Base-by-base conservation (phyloP, 1,139 yeast genomes). In the Zygoascus hellenicus region DNA sequence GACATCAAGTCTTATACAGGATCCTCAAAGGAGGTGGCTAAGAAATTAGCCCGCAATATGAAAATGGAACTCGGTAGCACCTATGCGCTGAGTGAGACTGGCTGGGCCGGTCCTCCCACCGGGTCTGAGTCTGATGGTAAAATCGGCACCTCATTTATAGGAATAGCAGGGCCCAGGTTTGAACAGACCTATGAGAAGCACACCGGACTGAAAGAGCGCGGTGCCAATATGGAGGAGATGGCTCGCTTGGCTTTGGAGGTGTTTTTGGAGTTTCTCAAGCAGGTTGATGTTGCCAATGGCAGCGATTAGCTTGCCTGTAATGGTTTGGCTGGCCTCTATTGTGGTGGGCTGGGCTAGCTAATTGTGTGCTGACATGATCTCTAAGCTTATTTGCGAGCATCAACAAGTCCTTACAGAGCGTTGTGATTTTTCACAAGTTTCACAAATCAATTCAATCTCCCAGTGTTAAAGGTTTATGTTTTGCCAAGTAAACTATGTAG, bases 61-160 rank as follows among this genome's bases (percentile, higher is more conserved):
- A 75, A 83, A 59, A 77, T 86, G 54, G 96, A 87, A 62, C 73
- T 86, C 53, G 95, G 95, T 0, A 80, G 89, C 6, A 83, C 90
- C 0, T 86, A 80, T 65, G 88, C 86, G 5, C 71, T 87, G 32
- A 81, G 90, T 0, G 96, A 87, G 61, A 83, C 95, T 0, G 96
- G 96, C 2, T 83, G 84, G 71, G 94, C 95, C 0, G 95, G 95
- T 0, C 94, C 94, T 10, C 71, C 81, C 70, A 50, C 37, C 29
- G 56, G 53, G 13, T 51, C 46, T 5, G 59, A 54, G 16, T 56
- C 57, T 15, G 52, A 49, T n/a, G 54, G 49, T 9, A 39, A 49
- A 31, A 78, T 80, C 1, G 95, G 95, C 1, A 75, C 80, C 1
- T 92, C 82, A 0, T 87, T 73, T 59, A 66, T 86, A 42, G 95